Percentiles rank a stretch among this genome's conserved stretches.
phyloP scores from a whole-genome alignment of 768 basidiomycete genomes.

The Phylloporus rhodoxanthus region DNA sequence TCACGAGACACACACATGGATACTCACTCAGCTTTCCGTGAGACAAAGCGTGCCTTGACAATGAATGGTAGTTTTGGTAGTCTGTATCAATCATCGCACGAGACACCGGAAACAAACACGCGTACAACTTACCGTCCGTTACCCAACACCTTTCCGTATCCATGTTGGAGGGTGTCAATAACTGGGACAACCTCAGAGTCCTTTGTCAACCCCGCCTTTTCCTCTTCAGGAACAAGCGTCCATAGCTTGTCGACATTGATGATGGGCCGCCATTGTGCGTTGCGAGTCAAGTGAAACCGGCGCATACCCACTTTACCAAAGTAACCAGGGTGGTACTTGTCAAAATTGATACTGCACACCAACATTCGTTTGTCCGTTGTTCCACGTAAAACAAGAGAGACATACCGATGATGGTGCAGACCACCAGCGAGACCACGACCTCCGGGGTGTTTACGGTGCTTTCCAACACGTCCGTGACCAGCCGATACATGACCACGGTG shows the following conservation, averaged over 20 bases:
- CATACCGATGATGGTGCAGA: slow-evolving; percentile 96
- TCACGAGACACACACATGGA: slow-evolving; percentile 1
- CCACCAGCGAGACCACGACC: slow-evolving; percentile 99
- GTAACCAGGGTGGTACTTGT: slow-evolving; percentile 99
- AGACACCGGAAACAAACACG: neutral
- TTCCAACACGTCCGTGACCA: slow-evolving; percentile 99
- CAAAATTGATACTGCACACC: slow-evolving; percentile 77
- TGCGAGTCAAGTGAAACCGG: slow-evolving; percentile 92
- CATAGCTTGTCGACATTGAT: slow-evolving; percentile 99
- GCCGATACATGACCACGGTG: slow-evolving; percentile 99
- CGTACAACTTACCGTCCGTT: slow-evolving; percentile 70
- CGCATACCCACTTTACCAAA: slow-evolving; percentile 99
- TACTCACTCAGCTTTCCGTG: slow-evolving; percentile 72
- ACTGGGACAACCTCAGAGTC: slow-evolving; percentile 86
- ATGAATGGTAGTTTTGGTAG: slow-evolving; percentile 92
- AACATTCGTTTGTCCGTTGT: neutral
- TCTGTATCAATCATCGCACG: slow-evolving; percentile 32
- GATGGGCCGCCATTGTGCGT: slow-evolving; percentile 85
- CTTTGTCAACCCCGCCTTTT: slow-evolving; percentile 73
- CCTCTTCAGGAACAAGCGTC: slow-evolving; percentile 80
- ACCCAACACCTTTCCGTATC: slow-evolving; percentile 92
- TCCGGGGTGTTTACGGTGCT: slow-evolving; percentile 99
- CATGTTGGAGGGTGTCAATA: slow-evolving; percentile 77
- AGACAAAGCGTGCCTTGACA: slow-evolving; percentile 96
- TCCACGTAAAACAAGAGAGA: slow-evolving; percentile 9